Percentiles rank a stretch among this genome's conserved stretches.
These are phyloP conservation scores for Basipetospora chlamydospora DNA, from an alignment of 2,329 filamentous ascomycete species.

Conservation along the genomic window DNA sequence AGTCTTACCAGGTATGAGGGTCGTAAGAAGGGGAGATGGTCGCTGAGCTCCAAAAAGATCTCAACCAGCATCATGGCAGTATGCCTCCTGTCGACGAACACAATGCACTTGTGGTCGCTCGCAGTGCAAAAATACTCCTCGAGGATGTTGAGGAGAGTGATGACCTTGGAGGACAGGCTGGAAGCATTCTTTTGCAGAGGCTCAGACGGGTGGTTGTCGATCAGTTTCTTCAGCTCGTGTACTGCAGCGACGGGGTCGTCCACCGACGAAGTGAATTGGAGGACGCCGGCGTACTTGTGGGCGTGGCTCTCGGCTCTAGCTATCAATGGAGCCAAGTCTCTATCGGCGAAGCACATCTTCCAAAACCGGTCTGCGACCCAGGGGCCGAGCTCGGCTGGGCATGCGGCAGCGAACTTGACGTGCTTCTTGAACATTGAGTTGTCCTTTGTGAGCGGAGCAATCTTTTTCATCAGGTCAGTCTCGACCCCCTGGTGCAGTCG, in stretches of 20 bases:
- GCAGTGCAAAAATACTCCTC: constrained; percentile 43
- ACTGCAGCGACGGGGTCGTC: constrained; percentile 20
- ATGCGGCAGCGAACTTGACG: constrained; percentile 43
- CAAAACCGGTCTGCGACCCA: constrained; percentile 82
- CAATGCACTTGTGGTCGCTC: constrained; percentile 56
- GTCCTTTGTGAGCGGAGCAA: constrained; percentile 30
- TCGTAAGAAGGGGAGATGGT: constrained; percentile 43
- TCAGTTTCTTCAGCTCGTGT: constrained; percentile 38
- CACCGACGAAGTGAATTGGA: background rate
- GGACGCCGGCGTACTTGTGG: background rate
- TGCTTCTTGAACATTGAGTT: constrained; percentile 36
- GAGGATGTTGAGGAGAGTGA: constrained; percentile 46
- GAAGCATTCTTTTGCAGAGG: constrained; percentile 15
- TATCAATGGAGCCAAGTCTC: constrained; percentile 46
- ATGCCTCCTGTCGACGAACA: constrained; percentile 70
- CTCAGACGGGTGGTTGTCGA: constrained; percentile 35
- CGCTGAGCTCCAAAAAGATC: constrained; percentile 41
- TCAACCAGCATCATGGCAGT: constrained; percentile 61
- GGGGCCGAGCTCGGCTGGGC: constrained; percentile 53
- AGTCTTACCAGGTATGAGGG: constrained; percentile 45
- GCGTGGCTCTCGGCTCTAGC: constrained; percentile 24
- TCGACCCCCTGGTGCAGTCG: constrained; percentile 33
- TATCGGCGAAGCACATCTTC: constrained; percentile 52
- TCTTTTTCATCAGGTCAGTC: constrained; percentile 47
- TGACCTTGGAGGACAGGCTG: constrained; percentile 59